Percentiles rank a stretch among this genome's conserved stretches.
These are phyloP conservation scores for Apiotrichum montevideense DNA, from an alignment of 1,284 basidiomycete species.

Conservation along the genomic window DNA sequence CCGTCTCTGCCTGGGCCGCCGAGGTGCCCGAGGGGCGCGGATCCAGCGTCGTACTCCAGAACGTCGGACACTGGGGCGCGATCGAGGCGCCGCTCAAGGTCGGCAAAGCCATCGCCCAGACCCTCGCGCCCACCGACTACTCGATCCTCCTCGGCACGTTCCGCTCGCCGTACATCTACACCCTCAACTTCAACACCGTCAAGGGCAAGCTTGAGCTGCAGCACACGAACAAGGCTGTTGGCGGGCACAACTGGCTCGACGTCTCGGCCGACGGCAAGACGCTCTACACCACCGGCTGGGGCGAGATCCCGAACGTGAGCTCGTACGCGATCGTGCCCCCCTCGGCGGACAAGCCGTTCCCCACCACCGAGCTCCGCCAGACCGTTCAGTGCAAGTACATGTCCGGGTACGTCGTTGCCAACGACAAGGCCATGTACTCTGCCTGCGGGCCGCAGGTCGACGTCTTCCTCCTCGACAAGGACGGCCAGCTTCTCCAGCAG, in stretches of 20 bases:
- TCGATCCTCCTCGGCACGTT: conserved; percentile 38
- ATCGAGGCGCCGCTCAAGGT: conserved; percentile 24
- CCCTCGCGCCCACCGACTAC: conserved; percentile 8
- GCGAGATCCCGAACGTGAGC: conserved; percentile 25
- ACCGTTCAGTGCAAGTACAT: conserved; percentile 24
- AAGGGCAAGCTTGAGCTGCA: conserved; percentile 16
- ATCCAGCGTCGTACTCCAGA: conserved; percentile 12
- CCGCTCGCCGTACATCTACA: conserved; percentile 30
- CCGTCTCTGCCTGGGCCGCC: conserved; percentile 15
- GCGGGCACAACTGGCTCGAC: conserved; percentile 39
- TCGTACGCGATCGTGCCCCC: conserved; percentile 22
- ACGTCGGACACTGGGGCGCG: conserved; percentile 32
- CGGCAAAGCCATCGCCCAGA: conserved; percentile 6
- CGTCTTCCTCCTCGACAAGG: conserved; percentile 33
- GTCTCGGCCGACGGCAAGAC: conserved; percentile 18
- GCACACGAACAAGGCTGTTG: conserved; percentile 20
- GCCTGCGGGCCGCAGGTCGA: conserved; percentile 47
- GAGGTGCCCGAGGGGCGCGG: conserved; percentile 19
- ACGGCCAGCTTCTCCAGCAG: conserved; percentile 29
- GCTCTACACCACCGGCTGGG: conserved; percentile 39
- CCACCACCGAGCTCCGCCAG: conserved; percentile 18
- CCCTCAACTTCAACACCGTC: conserved; percentile 24
- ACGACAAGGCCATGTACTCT: conserved; percentile 40
- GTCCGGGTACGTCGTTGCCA: conserved; percentile 37
- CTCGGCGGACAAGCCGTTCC: conserved; percentile 3